Conservation (phyloP, 208 protist genomes). For the Leishmania lainsoni region DNA sequence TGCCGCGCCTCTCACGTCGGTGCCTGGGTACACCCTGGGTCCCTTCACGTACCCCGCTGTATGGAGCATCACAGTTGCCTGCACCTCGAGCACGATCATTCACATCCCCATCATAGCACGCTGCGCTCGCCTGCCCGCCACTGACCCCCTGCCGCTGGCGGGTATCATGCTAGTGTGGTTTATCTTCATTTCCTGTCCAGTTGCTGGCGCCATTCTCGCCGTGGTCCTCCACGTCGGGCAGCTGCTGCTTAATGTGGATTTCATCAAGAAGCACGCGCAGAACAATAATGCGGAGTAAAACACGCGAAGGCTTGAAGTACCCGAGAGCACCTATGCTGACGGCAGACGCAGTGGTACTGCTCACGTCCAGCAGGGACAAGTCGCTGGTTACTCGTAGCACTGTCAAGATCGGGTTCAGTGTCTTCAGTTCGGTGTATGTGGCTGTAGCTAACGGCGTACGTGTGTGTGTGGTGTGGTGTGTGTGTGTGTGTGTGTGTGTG, state of each 20-base stretch:
- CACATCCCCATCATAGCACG: constrained; percentile 81
- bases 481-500: constrained; percentile 1
- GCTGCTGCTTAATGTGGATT: constrained; percentile 58
- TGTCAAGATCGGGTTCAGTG: background rate
- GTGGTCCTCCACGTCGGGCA: constrained; percentile 67
- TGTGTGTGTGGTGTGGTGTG: background rate
- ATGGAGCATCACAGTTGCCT: constrained; percentile 82
- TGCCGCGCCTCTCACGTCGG: constrained; percentile 22
- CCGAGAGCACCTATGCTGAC: background rate
- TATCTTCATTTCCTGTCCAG: constrained; percentile 55
- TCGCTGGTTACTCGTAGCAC: background rate
- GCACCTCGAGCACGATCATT: constrained; percentile 70
- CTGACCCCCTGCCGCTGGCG: constrained; percentile 51
- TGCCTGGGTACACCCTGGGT: constrained; percentile 58
- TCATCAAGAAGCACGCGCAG: constrained; percentile 28
- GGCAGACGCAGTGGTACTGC: background rate
- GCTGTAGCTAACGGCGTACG: background rate
- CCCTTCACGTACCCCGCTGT: constrained; percentile 81
- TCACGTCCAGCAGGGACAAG: background rate
- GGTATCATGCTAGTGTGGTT: constrained; percentile 72
- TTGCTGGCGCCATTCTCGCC: constrained; percentile 43
- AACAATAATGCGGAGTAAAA: background rate
- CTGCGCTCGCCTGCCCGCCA: constrained; percentile 48
- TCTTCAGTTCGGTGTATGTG: background rate
- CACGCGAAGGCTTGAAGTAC: too few relatives aligned